Evolutionary conservation across 2,329 filamentous ascomycete species (phyloP).

Genomic region (Ophiocordyceps sinensis): DNA sequence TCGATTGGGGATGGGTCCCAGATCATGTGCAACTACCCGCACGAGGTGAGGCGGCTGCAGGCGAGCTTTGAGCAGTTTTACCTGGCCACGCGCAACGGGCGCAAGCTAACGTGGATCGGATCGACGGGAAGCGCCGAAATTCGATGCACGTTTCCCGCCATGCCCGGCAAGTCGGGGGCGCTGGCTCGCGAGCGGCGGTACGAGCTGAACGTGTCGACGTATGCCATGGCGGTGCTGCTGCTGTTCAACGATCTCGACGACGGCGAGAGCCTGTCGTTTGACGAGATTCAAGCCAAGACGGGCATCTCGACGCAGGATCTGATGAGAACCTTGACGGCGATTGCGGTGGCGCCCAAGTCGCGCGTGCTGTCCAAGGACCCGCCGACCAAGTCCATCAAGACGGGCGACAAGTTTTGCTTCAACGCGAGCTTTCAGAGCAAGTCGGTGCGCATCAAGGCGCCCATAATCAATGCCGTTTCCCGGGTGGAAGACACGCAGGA

Average conservation of each 20-base stretch:
- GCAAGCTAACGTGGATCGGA: slow-evolving; percentile 71
- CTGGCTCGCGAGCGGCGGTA: slow-evolving; percentile 57
- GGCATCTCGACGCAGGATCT: slow-evolving; percentile 66
- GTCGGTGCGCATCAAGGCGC: slow-evolving; percentile 77
- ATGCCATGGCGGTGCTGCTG: slow-evolving; percentile 77
- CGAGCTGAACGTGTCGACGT: slow-evolving; percentile 84
- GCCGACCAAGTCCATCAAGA: slow-evolving; percentile 60
- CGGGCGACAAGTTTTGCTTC: slow-evolving; percentile 66
- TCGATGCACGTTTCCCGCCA: slow-evolving; percentile 59
- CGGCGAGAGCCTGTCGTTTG: slow-evolving; percentile 38
- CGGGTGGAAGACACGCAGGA: slow-evolving; percentile 68
- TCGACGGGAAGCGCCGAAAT: slow-evolving; percentile 70
- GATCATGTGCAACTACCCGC: slow-evolving; percentile 53
- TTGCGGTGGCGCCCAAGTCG: slow-evolving; percentile 73
- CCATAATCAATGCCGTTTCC: slow-evolving; percentile 65
- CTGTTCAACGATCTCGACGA: slow-evolving; percentile 70
- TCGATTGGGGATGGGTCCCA: slow-evolving; percentile 30
- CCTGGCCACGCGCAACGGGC: slow-evolving; percentile 70
- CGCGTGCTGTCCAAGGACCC: slow-evolving; percentile 70
- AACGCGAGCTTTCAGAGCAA: slow-evolving; percentile 73
- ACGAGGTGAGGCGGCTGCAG: slow-evolving; percentile 59
- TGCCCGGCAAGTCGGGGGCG: slow-evolving; percentile 51
- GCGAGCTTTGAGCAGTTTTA: slow-evolving; percentile 85
- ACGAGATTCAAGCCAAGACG: slow-evolving; percentile 72
- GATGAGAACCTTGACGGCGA: slow-evolving; percentile 61